These are phyloP conservation scores for Comarum palustre DNA, from an alignment of 306 rosid species.

Conservation along the genomic window DNA sequence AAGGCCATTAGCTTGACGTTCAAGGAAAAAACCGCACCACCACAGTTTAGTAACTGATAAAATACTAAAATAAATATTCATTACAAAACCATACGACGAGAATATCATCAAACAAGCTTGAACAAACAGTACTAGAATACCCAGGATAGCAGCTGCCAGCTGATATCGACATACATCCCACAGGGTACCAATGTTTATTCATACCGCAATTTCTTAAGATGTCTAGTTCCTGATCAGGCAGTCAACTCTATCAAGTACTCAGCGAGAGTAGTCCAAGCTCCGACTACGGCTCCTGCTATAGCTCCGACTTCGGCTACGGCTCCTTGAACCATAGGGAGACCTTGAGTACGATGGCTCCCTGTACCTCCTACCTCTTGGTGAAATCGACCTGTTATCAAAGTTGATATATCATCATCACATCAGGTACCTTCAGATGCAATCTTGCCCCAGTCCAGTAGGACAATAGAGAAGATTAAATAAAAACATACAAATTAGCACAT, in stretches of 20 bases:
- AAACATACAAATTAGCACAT: not conserved
- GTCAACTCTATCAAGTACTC: not conserved
- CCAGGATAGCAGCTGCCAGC: not conserved
- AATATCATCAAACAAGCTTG: not conserved
- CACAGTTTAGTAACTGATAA: too few species aligned
- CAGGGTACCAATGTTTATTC: not conserved
- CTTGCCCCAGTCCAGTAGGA: not conserved
- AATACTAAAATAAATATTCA: not conserved
- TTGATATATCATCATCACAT: not conserved
- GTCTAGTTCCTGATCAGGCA: not conserved
- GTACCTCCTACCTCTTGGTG: conserved; percentile 48
- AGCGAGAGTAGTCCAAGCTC: conserved; percentile 50
- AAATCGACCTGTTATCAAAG: conserved; percentile 51
- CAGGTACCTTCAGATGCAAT: not conserved
- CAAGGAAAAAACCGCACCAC: too few species aligned
- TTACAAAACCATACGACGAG: not conserved
- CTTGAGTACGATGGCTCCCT: conserved; percentile 51
- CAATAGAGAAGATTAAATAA: not conserved
- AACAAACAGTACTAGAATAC: not conserved
- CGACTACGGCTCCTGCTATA: conserved; percentile 43
- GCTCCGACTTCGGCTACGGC: conserved; percentile 42
- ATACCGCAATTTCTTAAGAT: not conserved
- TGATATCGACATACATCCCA: not conserved
- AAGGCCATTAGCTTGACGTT: too few species aligned
- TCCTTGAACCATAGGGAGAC: conserved; percentile 55